phyloP scores from a whole-genome alignment of 1,284 basidiomycete species.

The Ganoderma multipileum region DNA sequence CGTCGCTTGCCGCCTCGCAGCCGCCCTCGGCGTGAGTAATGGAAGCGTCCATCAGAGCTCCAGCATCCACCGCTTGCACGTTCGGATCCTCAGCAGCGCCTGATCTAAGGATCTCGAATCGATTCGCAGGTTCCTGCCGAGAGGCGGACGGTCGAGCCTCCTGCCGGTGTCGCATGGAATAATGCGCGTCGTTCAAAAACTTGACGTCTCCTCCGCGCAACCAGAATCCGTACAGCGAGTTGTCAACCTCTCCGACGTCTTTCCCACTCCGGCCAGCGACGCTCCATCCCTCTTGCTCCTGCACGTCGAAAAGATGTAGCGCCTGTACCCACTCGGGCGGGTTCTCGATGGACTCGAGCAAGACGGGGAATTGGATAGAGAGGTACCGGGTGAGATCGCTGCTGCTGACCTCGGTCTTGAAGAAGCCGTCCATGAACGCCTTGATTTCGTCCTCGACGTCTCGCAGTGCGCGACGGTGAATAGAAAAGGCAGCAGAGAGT shows the following conservation, averaged over 20 bases:
- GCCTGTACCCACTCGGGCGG: constrained; percentile 52
- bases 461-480: constrained; percentile 51
- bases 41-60: neutral
- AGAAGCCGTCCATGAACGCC: constrained; percentile 51
- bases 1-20: neutral
- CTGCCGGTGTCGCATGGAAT: constrained; percentile 17
- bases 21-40: neutral
- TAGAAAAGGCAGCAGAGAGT: constrained; percentile 43
- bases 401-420: constrained; percentile 45
- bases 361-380: constrained; percentile 48
- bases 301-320: constrained; percentile 13
- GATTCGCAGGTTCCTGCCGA: constrained; percentile 16
- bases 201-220: constrained; percentile 26
- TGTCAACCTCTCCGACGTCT: constrained; percentile 16
- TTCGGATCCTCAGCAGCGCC: neutral
- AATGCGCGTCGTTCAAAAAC: constrained; percentile 31
- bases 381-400: constrained; percentile 50
- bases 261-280: constrained; percentile 28
- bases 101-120: constrained; percentile 24
- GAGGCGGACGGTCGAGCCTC: neutral
- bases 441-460: constrained; percentile 51
- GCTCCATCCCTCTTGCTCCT: constrained; percentile 32
- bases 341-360: constrained; percentile 44
- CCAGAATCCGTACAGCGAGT: constrained; percentile 31
- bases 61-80: neutral